Conservation (phyloP, 192 early-diverging fungal genomes). For the Piromyces finnis region DNA sequence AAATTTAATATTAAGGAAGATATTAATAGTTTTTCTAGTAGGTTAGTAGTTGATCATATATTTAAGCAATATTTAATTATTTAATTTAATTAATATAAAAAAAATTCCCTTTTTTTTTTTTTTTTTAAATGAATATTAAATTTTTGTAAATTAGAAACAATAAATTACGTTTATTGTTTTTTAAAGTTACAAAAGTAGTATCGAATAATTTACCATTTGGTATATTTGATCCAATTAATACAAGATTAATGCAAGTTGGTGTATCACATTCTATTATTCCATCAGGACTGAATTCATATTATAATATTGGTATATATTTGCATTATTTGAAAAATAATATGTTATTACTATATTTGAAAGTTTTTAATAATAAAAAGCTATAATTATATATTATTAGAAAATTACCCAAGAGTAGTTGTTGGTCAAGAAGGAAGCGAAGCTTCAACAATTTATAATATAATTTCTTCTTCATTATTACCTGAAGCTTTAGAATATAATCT, state of each 20-base stretch:
- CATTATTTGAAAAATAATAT: no score
- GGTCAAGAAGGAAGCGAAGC: neutral
- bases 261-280: neutral
- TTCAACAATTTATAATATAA: constrained; percentile 24
- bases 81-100: no score
- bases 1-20: constrained; percentile 13
- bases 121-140: no score
- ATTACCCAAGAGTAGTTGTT: neutral
- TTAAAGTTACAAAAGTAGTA: neutral
- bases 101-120: no score
- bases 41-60: neutral
- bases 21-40: neutral
- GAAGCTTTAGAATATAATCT: constrained; percentile 44
- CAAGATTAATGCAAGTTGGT: neutral
- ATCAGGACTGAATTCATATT: neutral
- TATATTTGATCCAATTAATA: neutral
- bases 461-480: constrained; percentile 56
- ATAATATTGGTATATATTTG: neutral
- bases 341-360: no score
- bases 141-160: neutral
- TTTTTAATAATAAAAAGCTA: no score
- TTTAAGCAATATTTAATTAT: no score
- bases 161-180: neutral
- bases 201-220: neutral
- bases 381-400: neutral